phyloP scores from a whole-genome alignment of 306 rosid genomes.

The Vigna unguiculata region DNA sequence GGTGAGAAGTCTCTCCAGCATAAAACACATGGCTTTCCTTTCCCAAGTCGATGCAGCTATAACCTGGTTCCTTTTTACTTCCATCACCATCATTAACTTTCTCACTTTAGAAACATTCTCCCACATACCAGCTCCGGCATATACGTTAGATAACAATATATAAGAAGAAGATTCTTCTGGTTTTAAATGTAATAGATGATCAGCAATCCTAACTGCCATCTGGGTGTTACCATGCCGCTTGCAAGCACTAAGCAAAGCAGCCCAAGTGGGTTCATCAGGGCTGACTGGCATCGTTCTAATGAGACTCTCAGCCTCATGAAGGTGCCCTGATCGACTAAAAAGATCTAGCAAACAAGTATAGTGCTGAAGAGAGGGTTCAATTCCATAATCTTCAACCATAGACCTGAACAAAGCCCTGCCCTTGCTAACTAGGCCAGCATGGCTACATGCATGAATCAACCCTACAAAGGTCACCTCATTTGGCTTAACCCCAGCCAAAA shows the following conservation, averaged over 20 bases:
- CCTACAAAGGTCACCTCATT: conserved; percentile 94
- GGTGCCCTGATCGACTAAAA: conserved; percentile 87
- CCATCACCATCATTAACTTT: conserved; percentile 66
- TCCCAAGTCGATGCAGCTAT: conserved; percentile 75
- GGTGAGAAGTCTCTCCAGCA: conserved; percentile 85
- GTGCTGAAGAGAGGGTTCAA: conserved; percentile 82
- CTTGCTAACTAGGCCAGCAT: conserved; percentile 71
- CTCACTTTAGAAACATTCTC: conserved; percentile 77
- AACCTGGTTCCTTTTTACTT: conserved; percentile 85
- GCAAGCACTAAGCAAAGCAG: conserved; percentile 83
- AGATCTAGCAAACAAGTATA: conserved; percentile 90
- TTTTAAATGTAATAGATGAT: conserved; percentile 57
- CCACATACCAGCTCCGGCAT: conserved; percentile 78
- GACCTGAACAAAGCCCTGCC: conserved; percentile 75
- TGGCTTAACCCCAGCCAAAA: conserved; percentile 64
- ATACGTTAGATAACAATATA: conserved; percentile 73
- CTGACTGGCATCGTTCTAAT: conserved; percentile 64
- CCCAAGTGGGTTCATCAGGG: conserved; percentile 96
- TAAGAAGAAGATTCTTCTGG: conserved; percentile 77
- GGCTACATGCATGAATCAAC: conserved; percentile 86
- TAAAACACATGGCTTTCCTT: conserved; percentile 76
- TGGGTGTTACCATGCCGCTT: conserved; percentile 64
- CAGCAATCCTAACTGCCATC: conserved; percentile 77
- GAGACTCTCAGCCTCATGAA: conserved; percentile 78
- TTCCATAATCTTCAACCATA: conserved; percentile 66